Evolutionary conservation across 371 early-diverging fungal genomes (phyloP), one percentile per base, ranked within the genome.

Genomic region (Sporodiniella umbellata): DNA sequence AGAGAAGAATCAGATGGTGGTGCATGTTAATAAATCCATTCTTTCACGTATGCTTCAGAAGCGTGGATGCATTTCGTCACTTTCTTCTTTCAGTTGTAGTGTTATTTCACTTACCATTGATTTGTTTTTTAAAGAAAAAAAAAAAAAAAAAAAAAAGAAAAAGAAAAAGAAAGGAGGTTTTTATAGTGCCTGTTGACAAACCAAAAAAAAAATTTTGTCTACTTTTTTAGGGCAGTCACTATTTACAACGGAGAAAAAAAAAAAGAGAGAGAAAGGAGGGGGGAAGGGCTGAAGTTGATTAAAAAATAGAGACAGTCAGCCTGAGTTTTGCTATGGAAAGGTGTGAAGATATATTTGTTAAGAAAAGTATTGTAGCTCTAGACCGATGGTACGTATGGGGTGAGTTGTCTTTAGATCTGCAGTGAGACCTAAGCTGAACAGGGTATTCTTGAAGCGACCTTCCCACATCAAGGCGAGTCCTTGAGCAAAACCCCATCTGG

Each of bases 391-490:
- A 33, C 72, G 76, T 47, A 85, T 69, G 22, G 80, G 74, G 43
- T 60, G 69, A 11, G 72, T 62, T 28, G 51, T 70, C 12, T 53
- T 64, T 12, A 74, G 55, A 45, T 82, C 80, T 4, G 80, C 83
- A 4, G 81, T 76, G 30, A 85, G 53, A 0, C 86, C 86, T 18
- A 85, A 51, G 53, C 81, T 82, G 53, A 83, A 81, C 39, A 83
- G 35, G 8, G 75, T 51, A 35, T 80, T 83, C 25, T 83, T 78
- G 56, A 79, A 81, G 8, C 80, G 70, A 1, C 86, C 86, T 53
- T 85, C 86, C 81, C 83, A 85, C 78, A 85, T 79, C 17, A 85
- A 54, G 2, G 79, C 78, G 40, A 85, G 42, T 23, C 84, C 84
- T 52, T 77, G 58, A 8, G 61, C 23, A 8, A 81, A 68, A 1